phyloP scores from a whole-genome alignment of 768 basidiomycete species.

The Kwoniella mangroviensis region DNA sequence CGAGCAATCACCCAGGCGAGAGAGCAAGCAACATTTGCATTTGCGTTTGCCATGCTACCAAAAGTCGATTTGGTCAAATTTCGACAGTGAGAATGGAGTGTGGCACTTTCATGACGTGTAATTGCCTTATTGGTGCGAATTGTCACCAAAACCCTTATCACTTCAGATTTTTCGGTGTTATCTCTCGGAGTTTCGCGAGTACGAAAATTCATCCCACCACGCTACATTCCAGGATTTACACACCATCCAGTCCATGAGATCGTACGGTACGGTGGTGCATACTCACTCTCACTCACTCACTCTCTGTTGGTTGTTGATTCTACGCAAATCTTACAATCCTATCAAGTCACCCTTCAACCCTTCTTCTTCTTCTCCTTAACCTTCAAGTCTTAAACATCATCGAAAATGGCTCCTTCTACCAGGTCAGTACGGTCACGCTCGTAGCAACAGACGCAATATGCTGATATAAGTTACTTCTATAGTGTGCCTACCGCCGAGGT shows the following conservation, averaged over 20 bases:
- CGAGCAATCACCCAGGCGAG: background rate
- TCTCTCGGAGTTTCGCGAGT: conserved; percentile 27
- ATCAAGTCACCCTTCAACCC: background rate
- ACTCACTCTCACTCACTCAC: background rate
- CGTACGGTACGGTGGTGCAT: background rate
- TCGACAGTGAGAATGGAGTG: conserved; percentile 1
- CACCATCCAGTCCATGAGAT: background rate
- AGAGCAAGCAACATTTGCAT: background rate
- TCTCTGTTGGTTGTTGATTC: conserved; percentile 6
- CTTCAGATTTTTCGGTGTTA: conserved; percentile 10
- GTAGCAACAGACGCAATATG: background rate
- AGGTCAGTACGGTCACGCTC: conserved; percentile 31
- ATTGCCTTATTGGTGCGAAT: background rate
- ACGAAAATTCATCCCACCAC: conserved; percentile 24
- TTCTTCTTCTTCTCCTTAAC: conserved; percentile 30
- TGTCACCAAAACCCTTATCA: conserved; percentile 9
- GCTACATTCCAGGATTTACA: background rate
- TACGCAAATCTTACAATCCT: conserved; percentile 8
- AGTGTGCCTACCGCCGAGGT: conserved; percentile 53
- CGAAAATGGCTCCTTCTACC: conserved; percentile 55
- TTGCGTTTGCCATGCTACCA: background rate
- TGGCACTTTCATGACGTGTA: conserved; percentile 36
- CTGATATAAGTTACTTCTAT: conserved; percentile 7
- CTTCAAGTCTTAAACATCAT: conserved; percentile 32
- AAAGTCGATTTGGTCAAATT: background rate